These are phyloP conservation scores for Colletotrichum sp. DNA, from an alignment of 2,329 filamentous ascomycete genomes.

Conservation along the genomic window DNA sequence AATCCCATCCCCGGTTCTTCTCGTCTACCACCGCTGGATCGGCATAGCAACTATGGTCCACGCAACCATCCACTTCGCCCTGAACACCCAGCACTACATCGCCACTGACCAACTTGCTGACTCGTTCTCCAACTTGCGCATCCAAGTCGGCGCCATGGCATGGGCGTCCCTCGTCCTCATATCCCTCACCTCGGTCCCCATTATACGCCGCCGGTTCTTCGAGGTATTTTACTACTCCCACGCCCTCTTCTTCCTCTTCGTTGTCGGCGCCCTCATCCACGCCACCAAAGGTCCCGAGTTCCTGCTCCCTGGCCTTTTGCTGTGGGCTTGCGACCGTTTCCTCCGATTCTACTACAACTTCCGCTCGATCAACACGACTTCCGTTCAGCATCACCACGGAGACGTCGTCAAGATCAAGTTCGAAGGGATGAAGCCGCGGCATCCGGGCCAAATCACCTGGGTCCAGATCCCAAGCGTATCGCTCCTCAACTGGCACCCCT, in stretches of 20 bases:
- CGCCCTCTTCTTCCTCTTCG: background rate
- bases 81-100: background rate
- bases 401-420: background rate
- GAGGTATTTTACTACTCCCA: background rate
- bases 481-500: background rate
- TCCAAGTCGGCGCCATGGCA: background rate
- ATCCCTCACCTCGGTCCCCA: background rate
- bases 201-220: background rate
- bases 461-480: background rate
- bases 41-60: background rate
- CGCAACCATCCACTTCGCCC: background rate
- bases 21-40: background rate
- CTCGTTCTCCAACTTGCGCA: background rate
- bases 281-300: background rate
- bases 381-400: background rate
- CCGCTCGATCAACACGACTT: background rate
- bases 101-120: background rate
- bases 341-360: background rate
- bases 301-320: fast-evolving
- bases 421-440: background rate
- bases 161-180: background rate
- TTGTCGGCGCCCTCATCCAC: background rate
- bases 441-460: background rate
- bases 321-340: background rate
- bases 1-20: background rate